A percentile compares a stretch with the other conserved stretches of the same genome.
Evolutionary conservation across 2,329 filamentous ascomycete species (phyloP).

Genomic region (Scortechinia acanthostroma): DNA sequence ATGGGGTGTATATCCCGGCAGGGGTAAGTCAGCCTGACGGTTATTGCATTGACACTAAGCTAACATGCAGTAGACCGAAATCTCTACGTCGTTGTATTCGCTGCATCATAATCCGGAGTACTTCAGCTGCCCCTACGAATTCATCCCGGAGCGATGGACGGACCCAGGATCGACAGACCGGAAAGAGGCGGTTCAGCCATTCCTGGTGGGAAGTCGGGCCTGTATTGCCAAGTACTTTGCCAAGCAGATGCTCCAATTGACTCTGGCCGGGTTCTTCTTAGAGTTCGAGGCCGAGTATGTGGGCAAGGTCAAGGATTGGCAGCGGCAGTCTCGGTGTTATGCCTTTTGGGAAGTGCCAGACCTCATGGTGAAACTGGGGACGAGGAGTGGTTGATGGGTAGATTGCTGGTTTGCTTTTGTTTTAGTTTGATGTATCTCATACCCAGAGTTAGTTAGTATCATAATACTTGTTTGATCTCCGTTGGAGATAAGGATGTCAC

Average conservation of each 20-base stretch:
- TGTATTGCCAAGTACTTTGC: conserved; percentile 16
- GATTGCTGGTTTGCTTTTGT: not conserved
- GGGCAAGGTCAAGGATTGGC: conserved; percentile 12
- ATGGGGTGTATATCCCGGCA: conserved; percentile 7
- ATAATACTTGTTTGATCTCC: no score
- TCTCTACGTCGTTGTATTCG: not conserved
- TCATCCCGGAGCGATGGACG: not conserved
- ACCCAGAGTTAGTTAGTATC: no score
- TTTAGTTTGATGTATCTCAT: no score
- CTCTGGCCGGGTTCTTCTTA: conserved; percentile 12
- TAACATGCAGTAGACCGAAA: not conserved
- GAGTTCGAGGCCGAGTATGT: conserved; percentile 13
- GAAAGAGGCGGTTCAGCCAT: conserved; percentile 13
- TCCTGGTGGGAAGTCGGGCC: conserved; percentile 13
- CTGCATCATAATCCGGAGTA: not conserved
- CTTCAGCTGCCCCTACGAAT: not conserved
- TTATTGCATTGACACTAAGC: not conserved
- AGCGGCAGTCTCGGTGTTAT: conserved; percentile 12
- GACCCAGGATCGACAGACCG: conserved; percentile 10
- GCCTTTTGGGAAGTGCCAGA: conserved; percentile 15
- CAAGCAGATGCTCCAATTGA: conserved; percentile 14
- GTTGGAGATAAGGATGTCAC: no score
- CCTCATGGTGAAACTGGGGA: conserved; percentile 8
- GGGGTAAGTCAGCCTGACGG: not conserved
- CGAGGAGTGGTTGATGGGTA: not conserved